Evolutionary conservation across 2,329 filamentous ascomycete species (phyloP).

Genomic region (Fusarium beomiforme): DNA sequence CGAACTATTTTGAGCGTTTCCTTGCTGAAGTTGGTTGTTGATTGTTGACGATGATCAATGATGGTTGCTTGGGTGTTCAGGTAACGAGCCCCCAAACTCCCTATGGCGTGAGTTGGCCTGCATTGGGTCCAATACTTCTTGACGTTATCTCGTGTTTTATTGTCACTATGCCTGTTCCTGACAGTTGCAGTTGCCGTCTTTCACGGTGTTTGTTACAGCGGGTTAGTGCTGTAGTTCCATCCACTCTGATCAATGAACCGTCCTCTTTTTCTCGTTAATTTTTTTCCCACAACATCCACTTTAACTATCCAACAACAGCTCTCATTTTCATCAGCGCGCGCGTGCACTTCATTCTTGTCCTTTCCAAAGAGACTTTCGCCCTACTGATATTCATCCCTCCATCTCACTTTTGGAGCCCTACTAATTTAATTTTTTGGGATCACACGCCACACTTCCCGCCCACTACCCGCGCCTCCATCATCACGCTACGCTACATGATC

Average conservation of each 20-base stretch:
- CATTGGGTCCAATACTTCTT: background rate
- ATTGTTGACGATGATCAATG: slow-evolving; percentile 17
- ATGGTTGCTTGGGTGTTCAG: slow-evolving; percentile 24
- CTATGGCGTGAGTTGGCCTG: slow-evolving; percentile 8
- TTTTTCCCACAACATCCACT: slow-evolving; percentile 30
- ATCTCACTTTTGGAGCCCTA: slow-evolving; percentile 24
- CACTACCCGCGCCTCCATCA: slow-evolving; percentile 43
- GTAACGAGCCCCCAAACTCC: background rate
- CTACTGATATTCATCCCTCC: slow-evolving; percentile 18
- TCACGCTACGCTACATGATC: slow-evolving; percentile 31
- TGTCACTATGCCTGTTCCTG: slow-evolving; percentile 15
- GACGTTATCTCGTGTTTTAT: slow-evolving; percentile 10
- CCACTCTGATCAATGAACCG: slow-evolving; percentile 28
- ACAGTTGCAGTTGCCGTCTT: slow-evolving; percentile 12
- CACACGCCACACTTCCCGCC: slow-evolving; percentile 41
- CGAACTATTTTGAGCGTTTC: slow-evolving; percentile 20
- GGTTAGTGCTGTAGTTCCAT: slow-evolving; percentile 26
- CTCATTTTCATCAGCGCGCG: slow-evolving; percentile 12
- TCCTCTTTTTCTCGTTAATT: slow-evolving; percentile 28
- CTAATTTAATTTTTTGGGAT: slow-evolving; percentile 38
- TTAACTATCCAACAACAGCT: slow-evolving; percentile 8
- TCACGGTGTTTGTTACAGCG: slow-evolving; percentile 21
- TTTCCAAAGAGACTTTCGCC: slow-evolving; percentile 1
- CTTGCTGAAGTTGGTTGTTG: slow-evolving; percentile 16
- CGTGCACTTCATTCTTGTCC: background rate